A percentile compares a stretch with the other conserved stretches of the same genome.
These are phyloP conservation scores for Lepidopterella palustris DNA, from an alignment of 495 filamentous ascomycete genomes.

Conservation along the genomic window DNA sequence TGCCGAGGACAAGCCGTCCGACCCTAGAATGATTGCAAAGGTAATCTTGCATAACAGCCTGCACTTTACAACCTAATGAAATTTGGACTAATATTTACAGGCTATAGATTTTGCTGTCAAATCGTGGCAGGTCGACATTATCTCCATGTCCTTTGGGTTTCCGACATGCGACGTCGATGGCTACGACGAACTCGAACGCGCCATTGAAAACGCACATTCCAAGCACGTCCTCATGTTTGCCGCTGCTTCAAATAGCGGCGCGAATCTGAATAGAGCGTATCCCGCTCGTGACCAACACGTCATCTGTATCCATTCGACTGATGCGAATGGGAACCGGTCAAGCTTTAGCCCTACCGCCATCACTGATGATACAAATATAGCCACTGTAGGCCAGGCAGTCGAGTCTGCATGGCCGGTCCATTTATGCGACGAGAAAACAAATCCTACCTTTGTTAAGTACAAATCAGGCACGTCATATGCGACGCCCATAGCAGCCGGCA, in stretches of 20 bases:
- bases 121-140: conserved; percentile 29
- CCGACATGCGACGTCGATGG: background rate
- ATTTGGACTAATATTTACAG: conserved; percentile 10
- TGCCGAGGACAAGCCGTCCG: background rate
- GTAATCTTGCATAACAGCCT: background rate
- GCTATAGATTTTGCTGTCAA: conserved; percentile 25
- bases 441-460: too few species aligned
- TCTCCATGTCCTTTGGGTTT: conserved; percentile 32
- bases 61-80: background rate
- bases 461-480: too few species aligned
- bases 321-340: conserved; percentile 14
- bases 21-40: background rate
- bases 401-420: too few species aligned
- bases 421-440: too few species aligned
- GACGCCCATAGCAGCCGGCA: too few species aligned
- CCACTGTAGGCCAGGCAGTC: too few species aligned
- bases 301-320: conserved; percentile 17
- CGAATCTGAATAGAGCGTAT: conserved; percentile 9
- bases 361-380: background rate
- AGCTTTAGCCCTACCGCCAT: background rate
- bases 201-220: background rate
- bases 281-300: conserved; percentile 17
- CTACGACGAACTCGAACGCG: background rate
- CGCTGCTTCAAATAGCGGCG: conserved; percentile 20
- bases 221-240: conserved; percentile 19